A percentile compares a stretch with the other conserved stretches of the same genome.
Evolutionary conservation across 1,284 basidiomycete species (phyloP).

Genomic region (Ceratobasidium sp.): DNA sequence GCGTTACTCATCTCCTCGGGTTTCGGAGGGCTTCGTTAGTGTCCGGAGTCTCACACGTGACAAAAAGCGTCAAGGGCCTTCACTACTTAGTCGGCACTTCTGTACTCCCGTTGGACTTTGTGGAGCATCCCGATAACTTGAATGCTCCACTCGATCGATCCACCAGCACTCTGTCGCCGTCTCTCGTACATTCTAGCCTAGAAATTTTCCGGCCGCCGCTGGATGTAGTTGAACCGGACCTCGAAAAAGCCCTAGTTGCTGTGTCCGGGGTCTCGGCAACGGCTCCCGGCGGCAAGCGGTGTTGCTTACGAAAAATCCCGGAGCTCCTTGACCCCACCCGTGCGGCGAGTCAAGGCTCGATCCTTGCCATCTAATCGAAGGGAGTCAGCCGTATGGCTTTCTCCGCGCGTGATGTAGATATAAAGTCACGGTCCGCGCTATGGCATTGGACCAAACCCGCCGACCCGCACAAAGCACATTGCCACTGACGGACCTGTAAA

Average conservation of each 20-base stretch:
- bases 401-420: neutral
- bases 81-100: constrained; percentile 1
- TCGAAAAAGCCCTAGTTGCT: constrained; percentile 5
- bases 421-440: neutral
- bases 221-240: neutral
- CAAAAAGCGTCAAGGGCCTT: no score
- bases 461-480: neutral
- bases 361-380: neutral
- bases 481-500: neutral
- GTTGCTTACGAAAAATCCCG: constrained; percentile 25
- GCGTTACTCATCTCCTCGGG: neutral
- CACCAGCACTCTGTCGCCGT: neutral
- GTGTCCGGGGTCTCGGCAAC: constrained; percentile 4
- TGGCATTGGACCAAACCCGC: neutral
- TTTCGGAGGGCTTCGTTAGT: neutral
- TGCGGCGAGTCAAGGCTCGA: constrained; percentile 22
- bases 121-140: no score
- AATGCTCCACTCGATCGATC: neutral
- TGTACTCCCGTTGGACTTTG: neutral
- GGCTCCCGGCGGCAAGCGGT: constrained; percentile 20
- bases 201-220: neutral
- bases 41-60: constrained; percentile 14
- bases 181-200: neutral
- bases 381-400: constrained; percentile 23
- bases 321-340: neutral